These are phyloP conservation scores for Pisolithus orientalis DNA, from an alignment of 768 basidiomycete species.

Conservation along the genomic window DNA sequence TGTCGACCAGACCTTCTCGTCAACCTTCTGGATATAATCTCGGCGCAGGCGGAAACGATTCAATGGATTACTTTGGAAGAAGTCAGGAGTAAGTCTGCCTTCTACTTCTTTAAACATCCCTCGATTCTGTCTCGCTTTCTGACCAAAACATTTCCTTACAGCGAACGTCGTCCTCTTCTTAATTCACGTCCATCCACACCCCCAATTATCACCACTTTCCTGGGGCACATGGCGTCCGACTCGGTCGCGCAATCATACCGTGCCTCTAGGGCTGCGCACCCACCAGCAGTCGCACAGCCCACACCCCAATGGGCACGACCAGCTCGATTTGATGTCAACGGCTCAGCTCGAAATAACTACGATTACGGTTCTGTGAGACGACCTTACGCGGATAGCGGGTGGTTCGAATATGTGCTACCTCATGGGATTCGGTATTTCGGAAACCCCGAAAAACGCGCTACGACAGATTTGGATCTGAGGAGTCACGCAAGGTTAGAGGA, in stretches of 20 bases:
- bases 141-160: conserved; percentile 14
- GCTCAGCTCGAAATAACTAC: conserved; percentile 22
- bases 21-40: conserved; percentile 10
- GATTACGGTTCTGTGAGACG: conserved; percentile 21
- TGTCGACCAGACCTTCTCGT: conserved; percentile 13
- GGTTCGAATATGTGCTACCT: conserved; percentile 73
- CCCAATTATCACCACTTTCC: conserved; percentile 19
- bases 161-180: conserved; percentile 52
- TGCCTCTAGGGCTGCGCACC: not conserved
- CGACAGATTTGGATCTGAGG: conserved; percentile 69
- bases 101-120: no score
- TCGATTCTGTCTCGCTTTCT: not conserved
- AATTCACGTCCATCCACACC: conserved; percentile 27
- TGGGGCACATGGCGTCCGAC: conserved; percentile 12
- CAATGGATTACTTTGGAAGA: conserved; percentile 6
- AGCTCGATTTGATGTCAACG: conserved; percentile 20
- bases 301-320: conserved; percentile 24
- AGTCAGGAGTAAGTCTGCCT: conserved; percentile 20
- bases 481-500: conserved; percentile 42
- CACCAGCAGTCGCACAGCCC: conserved; percentile 18
- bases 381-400: conserved; percentile 42
- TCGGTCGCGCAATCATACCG: conserved; percentile 22
- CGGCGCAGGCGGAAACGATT: conserved; percentile 12
- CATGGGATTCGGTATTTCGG: conserved; percentile 67
- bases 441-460: conserved; percentile 53